Evolutionary conservation across 257 asterid genomes (phyloP).

Genomic region (Mitragyna speciosa): DNA sequence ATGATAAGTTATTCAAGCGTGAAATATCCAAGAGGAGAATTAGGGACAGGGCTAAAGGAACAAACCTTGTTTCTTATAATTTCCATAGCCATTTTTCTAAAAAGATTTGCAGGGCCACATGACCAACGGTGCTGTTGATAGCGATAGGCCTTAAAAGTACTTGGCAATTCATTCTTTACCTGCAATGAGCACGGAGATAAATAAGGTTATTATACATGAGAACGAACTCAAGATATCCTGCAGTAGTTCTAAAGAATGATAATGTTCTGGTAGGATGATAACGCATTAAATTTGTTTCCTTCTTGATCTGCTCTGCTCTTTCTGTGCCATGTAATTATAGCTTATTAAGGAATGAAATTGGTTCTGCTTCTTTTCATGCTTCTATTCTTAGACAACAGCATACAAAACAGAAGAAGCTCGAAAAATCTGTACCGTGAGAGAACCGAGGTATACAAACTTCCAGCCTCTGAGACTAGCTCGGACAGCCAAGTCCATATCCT

Average conservation of each 20-base stretch:
- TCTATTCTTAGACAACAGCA: neutral
- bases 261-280: neutral
- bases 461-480: slow-evolving; percentile 94
- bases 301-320: neutral
- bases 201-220: neutral
- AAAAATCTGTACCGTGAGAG: slow-evolving; percentile 44
- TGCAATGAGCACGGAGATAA: slow-evolving; percentile 9
- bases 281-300: neutral
- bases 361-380: neutral
- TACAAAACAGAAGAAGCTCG: neutral
- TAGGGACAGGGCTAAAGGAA: neutral
- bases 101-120: slow-evolving; percentile 95
- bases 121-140: slow-evolving; percentile 99
- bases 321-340: neutral
- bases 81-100: slow-evolving; percentile 77
- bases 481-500: slow-evolving; percentile 98
- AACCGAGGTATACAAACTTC: slow-evolving; percentile 82
- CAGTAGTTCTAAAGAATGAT: neutral
- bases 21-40: neutral
- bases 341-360: too few species aligned
- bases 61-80: slow-evolving; percentile 75
- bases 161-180: slow-evolving; percentile 96
- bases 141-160: slow-evolving; percentile 89
- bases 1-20: neutral
- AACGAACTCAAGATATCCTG: too few species aligned